Percentiles rank a stretch among this genome's conserved stretches.
These are phyloP conservation scores for Symbiodinium natans DNA, from an alignment of 73 alveolate species.

Conservation along the genomic window DNA sequence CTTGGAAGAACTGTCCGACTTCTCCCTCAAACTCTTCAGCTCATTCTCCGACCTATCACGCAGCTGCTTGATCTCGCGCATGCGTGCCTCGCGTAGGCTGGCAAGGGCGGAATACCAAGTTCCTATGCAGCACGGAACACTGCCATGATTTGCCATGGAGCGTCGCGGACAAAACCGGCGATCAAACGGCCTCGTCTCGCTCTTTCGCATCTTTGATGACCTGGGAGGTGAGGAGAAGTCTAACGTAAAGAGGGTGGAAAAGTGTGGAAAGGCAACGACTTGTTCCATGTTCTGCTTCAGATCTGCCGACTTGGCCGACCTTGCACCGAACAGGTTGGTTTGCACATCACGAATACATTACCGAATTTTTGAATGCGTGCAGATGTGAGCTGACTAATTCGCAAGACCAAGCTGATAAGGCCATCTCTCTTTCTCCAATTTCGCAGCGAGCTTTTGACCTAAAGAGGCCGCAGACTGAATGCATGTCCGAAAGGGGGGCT, in stretches of 20 bases:
- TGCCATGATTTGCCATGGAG: not conserved
- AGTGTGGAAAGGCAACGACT: not conserved
- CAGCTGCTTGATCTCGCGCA: slow-evolving; percentile 87
- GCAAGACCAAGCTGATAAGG: not conserved
- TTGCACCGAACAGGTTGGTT: too few relatives aligned
- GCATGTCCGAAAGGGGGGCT: not conserved
- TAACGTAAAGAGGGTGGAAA: too few relatives aligned
- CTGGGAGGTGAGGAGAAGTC: not conserved
- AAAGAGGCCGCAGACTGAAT: not conserved
- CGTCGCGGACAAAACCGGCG: not conserved
- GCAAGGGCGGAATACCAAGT: not conserved
- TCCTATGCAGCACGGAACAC: not conserved
- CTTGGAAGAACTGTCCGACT: slow-evolving; percentile 72
- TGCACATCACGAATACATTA: too few relatives aligned
- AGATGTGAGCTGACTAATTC: too few relatives aligned
- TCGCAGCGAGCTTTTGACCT: slow-evolving; percentile 80
- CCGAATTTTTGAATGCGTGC: too few relatives aligned
- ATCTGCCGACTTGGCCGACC: slow-evolving; percentile 78
- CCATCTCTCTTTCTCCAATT: slow-evolving; percentile 50
- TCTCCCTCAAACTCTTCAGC: slow-evolving; percentile 30
- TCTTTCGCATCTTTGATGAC: slow-evolving; percentile 82
- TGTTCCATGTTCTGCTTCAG: slow-evolving; percentile 75
- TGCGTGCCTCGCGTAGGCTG: slow-evolving; percentile 30
- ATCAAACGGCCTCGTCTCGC: slow-evolving; percentile 63
- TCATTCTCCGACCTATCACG: slow-evolving; percentile 60